Evolutionary conservation across 192 early-diverging fungal species (phyloP), one percentile per base, ranked within the genome.

Genomic region (Coemansia aciculifera): DNA sequence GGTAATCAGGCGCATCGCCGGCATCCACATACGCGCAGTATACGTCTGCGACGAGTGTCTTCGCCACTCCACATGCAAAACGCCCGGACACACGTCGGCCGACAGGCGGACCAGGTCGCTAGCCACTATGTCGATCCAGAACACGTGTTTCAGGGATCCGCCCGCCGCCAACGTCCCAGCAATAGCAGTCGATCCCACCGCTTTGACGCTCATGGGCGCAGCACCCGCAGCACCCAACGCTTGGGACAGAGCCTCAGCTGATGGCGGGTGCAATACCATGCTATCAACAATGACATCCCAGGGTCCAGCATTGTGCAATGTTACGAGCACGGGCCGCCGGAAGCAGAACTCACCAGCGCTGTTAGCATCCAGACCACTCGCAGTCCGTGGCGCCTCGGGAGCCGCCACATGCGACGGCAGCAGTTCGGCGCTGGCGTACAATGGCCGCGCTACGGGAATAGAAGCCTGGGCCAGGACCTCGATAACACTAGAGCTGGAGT

Each of bases 71-170:
- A 83, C 62, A 40, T 77, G 66, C 63, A 83, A 38, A 1, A 46
- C 56, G 0, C 80, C 80, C 0, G 72, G 72, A 24, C 75, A 64
- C 1, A 77, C 36, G 13, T 24, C 19, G 3, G 40, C 21, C 5
- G 80, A 66, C 66, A 74, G 21, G 2, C 75, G 80, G 2, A 83
- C 42, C 57, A 74, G 24, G 19, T 83, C 80, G 6, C 2, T 4
- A 1, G 80, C 66, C 8, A 5, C 13, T 2, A 83, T 44, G 38
- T 83, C 80, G 13, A 83, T 66, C 68, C 72, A 74, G 43, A 83
- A 62, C 62, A 77, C 72, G 15, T 74, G 71, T 39, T 68, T 44
- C 36, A 67, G 68, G 2, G 40, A 15, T 1, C 65, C 59, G 7
- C 68, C 68, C 7, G 42, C 61, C 19, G 13, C 8, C 37, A 51